phyloP scores from a whole-genome alignment of 306 rosid genomes.

The Cicer judaicum region DNA sequence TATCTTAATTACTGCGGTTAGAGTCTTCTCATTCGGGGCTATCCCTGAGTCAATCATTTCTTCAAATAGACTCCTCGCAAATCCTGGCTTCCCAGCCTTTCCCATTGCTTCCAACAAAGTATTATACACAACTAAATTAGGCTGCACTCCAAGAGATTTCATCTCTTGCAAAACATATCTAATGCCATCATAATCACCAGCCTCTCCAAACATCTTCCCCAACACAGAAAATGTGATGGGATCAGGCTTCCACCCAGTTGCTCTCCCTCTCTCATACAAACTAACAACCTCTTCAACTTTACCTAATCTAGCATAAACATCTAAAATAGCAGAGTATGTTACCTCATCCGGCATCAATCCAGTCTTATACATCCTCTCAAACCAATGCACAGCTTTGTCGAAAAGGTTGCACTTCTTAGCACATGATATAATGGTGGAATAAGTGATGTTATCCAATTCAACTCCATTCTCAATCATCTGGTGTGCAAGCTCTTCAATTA shows the following conservation, averaged over 20 bases:
- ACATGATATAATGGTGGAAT: slow-evolving; percentile 83
- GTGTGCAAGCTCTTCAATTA: slow-evolving; percentile 80
- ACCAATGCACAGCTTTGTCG: slow-evolving; percentile 90
- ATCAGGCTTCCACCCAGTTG: slow-evolving; percentile 95
- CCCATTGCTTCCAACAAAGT: slow-evolving; percentile 97
- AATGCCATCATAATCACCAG: slow-evolving; percentile 91
- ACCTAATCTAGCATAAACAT: slow-evolving; percentile 86
- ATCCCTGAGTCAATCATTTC: slow-evolving; percentile 84
- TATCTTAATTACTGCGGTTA: slow-evolving; percentile 80
- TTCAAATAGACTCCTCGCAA: slow-evolving; percentile 81
- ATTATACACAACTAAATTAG: slow-evolving; percentile 85
- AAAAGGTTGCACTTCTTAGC: slow-evolving; percentile 72
- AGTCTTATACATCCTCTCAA: slow-evolving; percentile 91
- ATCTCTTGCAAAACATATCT: slow-evolving; percentile 87
- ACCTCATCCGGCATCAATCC: slow-evolving; percentile 98
- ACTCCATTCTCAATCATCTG: slow-evolving; percentile 74
- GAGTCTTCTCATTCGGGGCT: slow-evolving; percentile 78
- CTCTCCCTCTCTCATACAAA: slow-evolving; percentile 89
- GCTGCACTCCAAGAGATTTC: slow-evolving; percentile 75
- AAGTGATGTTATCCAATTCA: slow-evolving; percentile 82
- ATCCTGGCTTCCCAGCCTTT: slow-evolving; percentile 93
- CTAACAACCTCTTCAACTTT: slow-evolving; percentile 84
- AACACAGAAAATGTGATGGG: slow-evolving; percentile 74
- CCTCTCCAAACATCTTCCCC: slow-evolving; percentile 97
- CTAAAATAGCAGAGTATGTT: slow-evolving; percentile 85